Conservation (phyloP, 1,284 basidiomycete species). For the Porodaedalea pini region DNA sequence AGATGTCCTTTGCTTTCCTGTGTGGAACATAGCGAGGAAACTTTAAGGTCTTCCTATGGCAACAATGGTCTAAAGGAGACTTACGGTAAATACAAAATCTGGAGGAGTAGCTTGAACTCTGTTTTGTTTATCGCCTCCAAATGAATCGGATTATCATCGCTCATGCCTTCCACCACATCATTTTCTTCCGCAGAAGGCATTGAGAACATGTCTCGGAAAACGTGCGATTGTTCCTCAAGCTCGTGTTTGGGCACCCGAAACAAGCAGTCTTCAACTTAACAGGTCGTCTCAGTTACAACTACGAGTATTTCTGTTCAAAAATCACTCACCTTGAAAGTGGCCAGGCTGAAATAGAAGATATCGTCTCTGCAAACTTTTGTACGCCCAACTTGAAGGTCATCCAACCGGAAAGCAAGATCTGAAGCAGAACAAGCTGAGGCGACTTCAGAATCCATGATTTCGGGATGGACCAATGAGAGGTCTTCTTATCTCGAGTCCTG, state of each 20-base stretch:
- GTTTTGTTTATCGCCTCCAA: constrained; percentile 2
- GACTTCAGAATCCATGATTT: neutral
- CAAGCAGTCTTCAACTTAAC: constrained; percentile 1
- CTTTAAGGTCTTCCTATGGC: too few species aligned
- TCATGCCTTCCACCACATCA: neutral
- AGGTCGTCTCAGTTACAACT: neutral
- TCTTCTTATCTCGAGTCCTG: too few species aligned
- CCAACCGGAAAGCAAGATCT: neutral
- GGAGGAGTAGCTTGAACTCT: constrained; percentile 5
- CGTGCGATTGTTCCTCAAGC: constrained; percentile 4
- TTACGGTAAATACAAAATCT: constrained; percentile 3
- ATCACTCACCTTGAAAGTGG: neutral
- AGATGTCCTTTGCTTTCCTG: neutral
- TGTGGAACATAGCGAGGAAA: too few species aligned
- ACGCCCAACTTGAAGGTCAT: neutral
- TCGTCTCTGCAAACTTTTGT: neutral
- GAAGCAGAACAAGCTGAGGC: too few species aligned
- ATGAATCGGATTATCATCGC: constrained; percentile 5
- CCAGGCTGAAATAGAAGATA: neutral
- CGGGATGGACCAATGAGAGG: neutral
- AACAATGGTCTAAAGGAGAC: too few species aligned
- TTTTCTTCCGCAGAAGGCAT: neutral
- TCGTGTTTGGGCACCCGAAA: neutral
- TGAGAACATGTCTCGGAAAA: constrained; percentile 11
- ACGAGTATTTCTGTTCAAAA: too few species aligned